These are phyloP conservation scores for Chaetothyriales sp. DNA, from an alignment of 2,329 filamentous ascomycete species.

Conservation along the genomic window DNA sequence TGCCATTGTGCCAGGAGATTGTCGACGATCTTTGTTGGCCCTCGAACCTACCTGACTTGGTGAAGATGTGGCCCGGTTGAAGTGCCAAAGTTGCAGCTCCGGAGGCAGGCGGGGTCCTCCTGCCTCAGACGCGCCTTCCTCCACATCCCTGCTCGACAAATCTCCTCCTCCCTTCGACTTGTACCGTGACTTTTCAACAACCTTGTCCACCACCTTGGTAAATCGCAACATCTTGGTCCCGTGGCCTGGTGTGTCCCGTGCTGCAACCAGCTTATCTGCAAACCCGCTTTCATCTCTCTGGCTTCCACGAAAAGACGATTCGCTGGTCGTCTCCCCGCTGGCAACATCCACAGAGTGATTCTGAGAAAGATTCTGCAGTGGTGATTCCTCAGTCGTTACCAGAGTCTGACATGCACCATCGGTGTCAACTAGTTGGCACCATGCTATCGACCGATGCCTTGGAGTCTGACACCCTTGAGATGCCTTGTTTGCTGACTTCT, in stretches of 20 bases:
- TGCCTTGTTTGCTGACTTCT: neutral
- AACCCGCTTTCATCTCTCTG: neutral
- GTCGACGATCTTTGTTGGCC: neutral
- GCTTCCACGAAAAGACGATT: neutral
- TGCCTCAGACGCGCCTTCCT: neutral
- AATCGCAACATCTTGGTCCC: neutral
- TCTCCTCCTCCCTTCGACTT: neutral
- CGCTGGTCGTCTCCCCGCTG: neutral
- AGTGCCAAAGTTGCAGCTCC: neutral
- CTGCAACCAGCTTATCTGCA: neutral
- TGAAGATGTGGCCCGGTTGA: neutral
- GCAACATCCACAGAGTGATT: neutral
- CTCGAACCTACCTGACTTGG: neutral
- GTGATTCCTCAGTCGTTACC: neutral
- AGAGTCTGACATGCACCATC: neutral
- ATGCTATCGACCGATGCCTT: neutral
- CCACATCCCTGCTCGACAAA: neutral
- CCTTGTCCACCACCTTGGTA: neutral
- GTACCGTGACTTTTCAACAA: neutral
- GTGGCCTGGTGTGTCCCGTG: neutral
- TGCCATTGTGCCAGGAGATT: neutral
- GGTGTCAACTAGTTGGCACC: neutral
- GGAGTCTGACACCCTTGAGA: neutral
- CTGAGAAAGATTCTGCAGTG: neutral
- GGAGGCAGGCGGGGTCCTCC: neutral